Evolutionary conservation across 2,329 filamentous ascomycete genomes (phyloP).

Genomic region (Raffaelea ambrosiae): DNA sequence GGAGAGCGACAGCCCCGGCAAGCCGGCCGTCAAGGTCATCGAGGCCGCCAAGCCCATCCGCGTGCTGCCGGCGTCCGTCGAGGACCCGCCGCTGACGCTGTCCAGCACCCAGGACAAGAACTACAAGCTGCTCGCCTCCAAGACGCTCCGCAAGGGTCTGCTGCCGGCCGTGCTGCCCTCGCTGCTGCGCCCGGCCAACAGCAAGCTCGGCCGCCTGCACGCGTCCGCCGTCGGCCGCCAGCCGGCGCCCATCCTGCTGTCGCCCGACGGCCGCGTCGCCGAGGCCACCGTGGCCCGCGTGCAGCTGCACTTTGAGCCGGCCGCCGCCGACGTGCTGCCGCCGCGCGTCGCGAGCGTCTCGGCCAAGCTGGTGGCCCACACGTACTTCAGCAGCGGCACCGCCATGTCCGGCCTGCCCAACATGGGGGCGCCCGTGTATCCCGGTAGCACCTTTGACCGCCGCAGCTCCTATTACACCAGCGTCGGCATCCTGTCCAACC

Average conservation of each 20-base stretch:
- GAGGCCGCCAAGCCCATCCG: slow-evolving; percentile 29
- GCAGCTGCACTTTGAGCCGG: slow-evolving; percentile 38
- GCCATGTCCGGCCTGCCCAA: slow-evolving; percentile 41
- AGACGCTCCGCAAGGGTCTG: slow-evolving; percentile 44
- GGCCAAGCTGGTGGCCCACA: slow-evolving; percentile 42
- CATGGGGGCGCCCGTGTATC: slow-evolving; percentile 32
- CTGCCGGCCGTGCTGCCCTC: slow-evolving; percentile 24
- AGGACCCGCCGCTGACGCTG: slow-evolving; percentile 43
- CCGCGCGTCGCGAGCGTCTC: slow-evolving; percentile 40
- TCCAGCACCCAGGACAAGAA: slow-evolving; percentile 33
- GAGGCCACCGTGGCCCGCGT: slow-evolving; percentile 34
- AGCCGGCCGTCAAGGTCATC: slow-evolving; percentile 16
- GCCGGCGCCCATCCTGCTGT: slow-evolving; percentile 40
- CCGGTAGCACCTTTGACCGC: slow-evolving; percentile 26
- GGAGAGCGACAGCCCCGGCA: slow-evolving; percentile 15
- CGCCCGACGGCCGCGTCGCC: slow-evolving; percentile 36
- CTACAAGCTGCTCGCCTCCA: slow-evolving; percentile 42
- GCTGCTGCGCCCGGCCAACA: slow-evolving; percentile 5
- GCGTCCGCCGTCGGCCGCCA: slow-evolving; percentile 28
- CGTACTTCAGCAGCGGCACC: slow-evolving; percentile 39
- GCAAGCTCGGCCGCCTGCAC: slow-evolving; percentile 41
- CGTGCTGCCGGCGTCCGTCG: slow-evolving; percentile 40
- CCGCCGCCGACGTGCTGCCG: slow-evolving; percentile 30
- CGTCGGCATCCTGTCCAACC: slow-evolving; percentile 27
- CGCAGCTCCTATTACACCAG: slow-evolving; percentile 38